phyloP scores from a whole-genome alignment of 768 basidiomycete genomes.

The Podaxis mareebaensis region DNA sequence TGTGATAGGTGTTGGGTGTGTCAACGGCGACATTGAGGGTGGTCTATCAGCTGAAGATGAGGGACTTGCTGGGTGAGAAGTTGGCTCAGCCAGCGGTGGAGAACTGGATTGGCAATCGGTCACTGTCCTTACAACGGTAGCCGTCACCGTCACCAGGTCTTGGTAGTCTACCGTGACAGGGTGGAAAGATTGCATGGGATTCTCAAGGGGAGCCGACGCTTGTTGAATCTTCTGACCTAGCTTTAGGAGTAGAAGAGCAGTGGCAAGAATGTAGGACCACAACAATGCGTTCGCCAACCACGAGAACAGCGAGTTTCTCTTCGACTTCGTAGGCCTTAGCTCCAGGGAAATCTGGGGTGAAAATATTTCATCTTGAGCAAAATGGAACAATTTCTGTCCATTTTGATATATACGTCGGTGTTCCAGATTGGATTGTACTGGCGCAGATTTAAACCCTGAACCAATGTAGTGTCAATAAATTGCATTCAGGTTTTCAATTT shows the following conservation, averaged over 20 bases:
- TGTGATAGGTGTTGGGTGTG: neutral
- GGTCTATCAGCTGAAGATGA: neutral
- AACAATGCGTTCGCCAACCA: constrained; percentile 15
- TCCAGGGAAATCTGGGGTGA: constrained; percentile 51
- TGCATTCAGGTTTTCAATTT: constrained; percentile 10
- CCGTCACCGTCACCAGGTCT: neutral
- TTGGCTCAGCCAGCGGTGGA: neutral
- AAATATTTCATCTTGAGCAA: constrained; percentile 57
- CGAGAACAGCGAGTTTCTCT: neutral
- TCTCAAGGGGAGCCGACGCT: neutral
- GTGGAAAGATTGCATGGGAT: neutral
- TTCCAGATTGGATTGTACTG: constrained; percentile 55
- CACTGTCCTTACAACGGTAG: neutral
- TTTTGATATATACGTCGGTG: constrained; percentile 43
- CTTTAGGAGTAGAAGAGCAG: constrained; percentile 27
- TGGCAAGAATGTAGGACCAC: constrained; percentile 26
- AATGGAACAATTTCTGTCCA: constrained; percentile 55
- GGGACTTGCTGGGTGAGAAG: neutral
- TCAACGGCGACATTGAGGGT: neutral
- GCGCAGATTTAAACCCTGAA: constrained; percentile 42
- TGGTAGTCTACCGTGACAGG: neutral
- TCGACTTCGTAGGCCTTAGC: neutral
- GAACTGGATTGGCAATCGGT: neutral
- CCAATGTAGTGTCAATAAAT: constrained; percentile 15
- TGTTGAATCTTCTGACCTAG: neutral